phyloP scores from a whole-genome alignment of 305 asterid genomes.

The Fraxinus nigra region DNA sequence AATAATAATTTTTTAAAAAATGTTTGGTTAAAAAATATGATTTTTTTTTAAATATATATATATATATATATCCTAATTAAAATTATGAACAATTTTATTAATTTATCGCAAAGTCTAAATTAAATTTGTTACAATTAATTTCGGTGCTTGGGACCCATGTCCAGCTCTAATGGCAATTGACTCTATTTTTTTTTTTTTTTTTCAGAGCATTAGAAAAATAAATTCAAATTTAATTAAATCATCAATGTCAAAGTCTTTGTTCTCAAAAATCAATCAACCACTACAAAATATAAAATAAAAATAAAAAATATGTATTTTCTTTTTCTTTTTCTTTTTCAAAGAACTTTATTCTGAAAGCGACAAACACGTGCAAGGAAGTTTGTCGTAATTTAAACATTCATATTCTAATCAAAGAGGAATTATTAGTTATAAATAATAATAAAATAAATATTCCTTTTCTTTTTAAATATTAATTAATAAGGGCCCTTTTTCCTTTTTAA shows the following conservation, averaged over 20 bases:
- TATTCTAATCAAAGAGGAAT: conserved; percentile 1
- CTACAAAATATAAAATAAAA: background rate
- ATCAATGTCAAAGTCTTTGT: background rate
- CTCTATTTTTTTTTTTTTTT: background rate
- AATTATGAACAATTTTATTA: background rate
- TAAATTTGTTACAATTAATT: background rate
- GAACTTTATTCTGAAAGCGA: conserved; percentile 24
- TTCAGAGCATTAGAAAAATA: background rate
- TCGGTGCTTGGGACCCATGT: background rate
- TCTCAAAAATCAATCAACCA: background rate
- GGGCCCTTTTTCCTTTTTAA: background rate
- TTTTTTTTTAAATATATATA: too few species aligned
- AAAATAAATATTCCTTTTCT: background rate
- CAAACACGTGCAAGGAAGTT: conserved; percentile 36
- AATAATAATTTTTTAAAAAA: too few species aligned
- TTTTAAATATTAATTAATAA: too few species aligned
- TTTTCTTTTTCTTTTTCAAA: background rate
- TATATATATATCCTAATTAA: too few species aligned
- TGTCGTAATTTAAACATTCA: background rate
- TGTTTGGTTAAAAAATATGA: too few species aligned
- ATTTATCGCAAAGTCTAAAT: background rate
- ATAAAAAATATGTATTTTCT: background rate
- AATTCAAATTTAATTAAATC: background rate
- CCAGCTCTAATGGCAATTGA: background rate
- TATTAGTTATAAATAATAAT: background rate